phyloP scores from a whole-genome alignment of 2,329 filamentous ascomycete genomes.

The Pseudogymnoascus sp. region DNA sequence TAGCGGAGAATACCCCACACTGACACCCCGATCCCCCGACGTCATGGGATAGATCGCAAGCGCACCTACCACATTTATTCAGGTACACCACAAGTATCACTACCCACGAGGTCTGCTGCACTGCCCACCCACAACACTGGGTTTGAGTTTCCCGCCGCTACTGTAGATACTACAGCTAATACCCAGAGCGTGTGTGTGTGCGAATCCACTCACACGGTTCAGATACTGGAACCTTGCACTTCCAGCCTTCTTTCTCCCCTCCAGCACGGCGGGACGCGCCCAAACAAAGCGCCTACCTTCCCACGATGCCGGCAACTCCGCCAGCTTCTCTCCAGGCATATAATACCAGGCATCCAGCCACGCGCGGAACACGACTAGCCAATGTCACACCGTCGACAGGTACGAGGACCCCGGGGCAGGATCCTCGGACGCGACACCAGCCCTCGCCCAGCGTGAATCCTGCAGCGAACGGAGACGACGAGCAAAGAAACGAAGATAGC shows the following conservation, averaged over 20 bases:
- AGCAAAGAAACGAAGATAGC: constrained; percentile 13
- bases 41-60: background rate
- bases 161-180: background rate
- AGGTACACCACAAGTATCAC: background rate
- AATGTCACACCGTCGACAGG: background rate
- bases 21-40: background rate
- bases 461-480: constrained; percentile 15
- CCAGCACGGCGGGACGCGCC: background rate
- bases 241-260: background rate
- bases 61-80: background rate
- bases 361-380: background rate
- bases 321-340: background rate
- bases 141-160: background rate
- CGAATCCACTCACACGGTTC: background rate
- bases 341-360: constrained; percentile 5
- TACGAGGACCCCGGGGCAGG: background rate
- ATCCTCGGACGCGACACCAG: constrained; percentile 1
- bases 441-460: background rate
- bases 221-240: background rate
- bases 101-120: background rate
- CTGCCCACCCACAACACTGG: background rate
- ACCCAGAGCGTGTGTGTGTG: background rate
- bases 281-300: background rate
- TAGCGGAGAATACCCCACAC: background rate
- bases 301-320: background rate